Conservation (phyloP, 345 rosid species). For the Isatis tinctoria region DNA sequence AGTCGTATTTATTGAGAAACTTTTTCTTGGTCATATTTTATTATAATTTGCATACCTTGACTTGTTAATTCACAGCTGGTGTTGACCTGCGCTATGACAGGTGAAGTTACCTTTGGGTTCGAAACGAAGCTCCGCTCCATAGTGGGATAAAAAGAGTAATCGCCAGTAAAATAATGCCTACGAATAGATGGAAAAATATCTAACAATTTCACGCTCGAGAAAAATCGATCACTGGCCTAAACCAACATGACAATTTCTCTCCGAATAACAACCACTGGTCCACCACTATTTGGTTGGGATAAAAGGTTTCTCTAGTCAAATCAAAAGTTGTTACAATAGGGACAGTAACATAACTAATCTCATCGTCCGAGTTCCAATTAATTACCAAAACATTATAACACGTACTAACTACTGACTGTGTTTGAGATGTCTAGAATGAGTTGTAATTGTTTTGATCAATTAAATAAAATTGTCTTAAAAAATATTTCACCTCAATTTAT, state of each 20-base stretch:
- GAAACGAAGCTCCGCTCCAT: not conserved
- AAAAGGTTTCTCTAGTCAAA: not conserved
- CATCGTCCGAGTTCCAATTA: not conserved
- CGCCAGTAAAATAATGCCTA: no score
- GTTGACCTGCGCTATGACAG: not conserved
- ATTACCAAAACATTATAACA: not conserved
- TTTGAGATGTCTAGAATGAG: not conserved
- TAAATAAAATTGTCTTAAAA: no score
- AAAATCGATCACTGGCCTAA: no score
- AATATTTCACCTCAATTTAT: no score
- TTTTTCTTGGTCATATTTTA: no score
- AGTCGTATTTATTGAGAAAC: no score
- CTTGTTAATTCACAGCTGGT: not conserved
- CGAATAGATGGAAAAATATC: no score
- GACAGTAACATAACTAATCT: not conserved
- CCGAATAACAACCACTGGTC: no score
- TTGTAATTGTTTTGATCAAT: not conserved
- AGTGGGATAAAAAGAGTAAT: not conserved
- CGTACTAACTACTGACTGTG: not conserved
- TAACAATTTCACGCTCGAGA: no score
- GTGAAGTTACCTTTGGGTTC: not conserved
- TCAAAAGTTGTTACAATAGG: not conserved
- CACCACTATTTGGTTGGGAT: no score
- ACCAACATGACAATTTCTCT: no score
- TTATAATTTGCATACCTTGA: not conserved